Evolutionary conservation across 352 stramenopile species (phyloP).

Genomic region (Thalassiosira sp.): DNA sequence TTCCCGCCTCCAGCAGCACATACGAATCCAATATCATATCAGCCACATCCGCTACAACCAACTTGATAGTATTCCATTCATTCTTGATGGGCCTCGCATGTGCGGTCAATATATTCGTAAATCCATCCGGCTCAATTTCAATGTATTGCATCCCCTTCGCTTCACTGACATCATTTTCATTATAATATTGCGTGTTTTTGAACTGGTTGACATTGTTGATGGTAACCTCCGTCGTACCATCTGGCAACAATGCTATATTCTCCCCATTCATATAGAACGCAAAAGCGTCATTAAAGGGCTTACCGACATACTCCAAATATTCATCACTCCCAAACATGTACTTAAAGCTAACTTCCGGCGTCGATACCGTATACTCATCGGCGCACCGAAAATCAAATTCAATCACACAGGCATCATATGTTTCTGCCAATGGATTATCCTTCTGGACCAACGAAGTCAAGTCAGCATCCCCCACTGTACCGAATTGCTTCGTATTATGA

Average conservation of each 20-base stretch:
- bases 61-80: slow-evolving; percentile 30
- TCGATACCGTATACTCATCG: neutral
- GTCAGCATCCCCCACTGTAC: slow-evolving; percentile 3
- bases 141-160: slow-evolving; percentile 1
- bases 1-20: slow-evolving; percentile 19
- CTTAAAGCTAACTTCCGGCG: too few species aligned
- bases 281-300: slow-evolving; percentile 42
- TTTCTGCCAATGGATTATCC: neutral
- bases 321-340: slow-evolving; percentile 54
- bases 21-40: slow-evolving; percentile 32
- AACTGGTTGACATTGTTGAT: slow-evolving; percentile 44
- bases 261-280: slow-evolving; percentile 47
- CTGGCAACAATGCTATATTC: slow-evolving; percentile 46
- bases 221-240: slow-evolving; percentile 19
- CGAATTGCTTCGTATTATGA: neutral
- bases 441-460: neutral
- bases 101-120: slow-evolving; percentile 22
- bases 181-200: slow-evolving; percentile 38
- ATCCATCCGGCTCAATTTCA: slow-evolving; percentile 33
- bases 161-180: slow-evolving; percentile 23
- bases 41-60: slow-evolving; percentile 24
- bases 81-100: neutral
- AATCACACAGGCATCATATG: slow-evolving; percentile 31
- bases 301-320: slow-evolving; percentile 30
- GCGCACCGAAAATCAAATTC: slow-evolving; percentile 50